Evolutionary conservation across 352 stramenopile species (phyloP).

Genomic region (Blastocystis sp.): DNA sequence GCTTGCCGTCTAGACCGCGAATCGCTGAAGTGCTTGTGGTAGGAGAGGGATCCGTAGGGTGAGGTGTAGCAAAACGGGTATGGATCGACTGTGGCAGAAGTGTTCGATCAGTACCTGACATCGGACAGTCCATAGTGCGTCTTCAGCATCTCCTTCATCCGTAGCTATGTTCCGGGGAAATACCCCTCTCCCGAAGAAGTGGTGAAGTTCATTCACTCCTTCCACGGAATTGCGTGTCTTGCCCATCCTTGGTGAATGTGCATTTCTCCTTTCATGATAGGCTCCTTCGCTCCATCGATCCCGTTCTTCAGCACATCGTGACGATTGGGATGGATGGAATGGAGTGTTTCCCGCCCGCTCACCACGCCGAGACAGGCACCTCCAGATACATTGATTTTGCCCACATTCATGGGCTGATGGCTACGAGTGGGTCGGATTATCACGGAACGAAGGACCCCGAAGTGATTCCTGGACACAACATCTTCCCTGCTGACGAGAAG

Average conservation of each 20-base stretch:
- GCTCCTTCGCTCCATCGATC: not conserved
- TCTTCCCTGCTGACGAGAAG: not conserved
- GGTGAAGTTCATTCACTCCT: slow-evolving; percentile 30
- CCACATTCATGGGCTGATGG: slow-evolving; percentile 3
- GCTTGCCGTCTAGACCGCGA: slow-evolving; percentile 38
- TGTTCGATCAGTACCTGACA: slow-evolving; percentile 10
- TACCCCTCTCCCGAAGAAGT: slow-evolving; percentile 13
- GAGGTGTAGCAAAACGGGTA: not conserved
- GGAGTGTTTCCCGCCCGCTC: slow-evolving; percentile 44
- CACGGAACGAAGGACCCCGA: slow-evolving; percentile 50
- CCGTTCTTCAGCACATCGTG: slow-evolving; percentile 20
- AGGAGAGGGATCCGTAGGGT: too few relatives aligned
- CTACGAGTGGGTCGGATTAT: slow-evolving; percentile 58
- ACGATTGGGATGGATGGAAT: slow-evolving; percentile 48
- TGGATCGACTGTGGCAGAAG: slow-evolving; percentile 16
- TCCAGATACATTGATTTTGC: slow-evolving; percentile 19
- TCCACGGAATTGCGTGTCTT: slow-evolving; percentile 7
- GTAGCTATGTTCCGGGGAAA: slow-evolving; percentile 33
- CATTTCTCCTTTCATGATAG: slow-evolving; percentile 10
- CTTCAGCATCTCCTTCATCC: not conserved
- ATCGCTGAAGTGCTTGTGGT: slow-evolving; percentile 38
- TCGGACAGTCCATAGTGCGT: not conserved
- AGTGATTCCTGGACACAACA: slow-evolving; percentile 54
- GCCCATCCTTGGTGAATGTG: slow-evolving; percentile 29
- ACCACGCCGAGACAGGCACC: not conserved